Conservation (phyloP, 2,329 filamentous ascomycete genomes). For the Scedosporium boydii region DNA sequence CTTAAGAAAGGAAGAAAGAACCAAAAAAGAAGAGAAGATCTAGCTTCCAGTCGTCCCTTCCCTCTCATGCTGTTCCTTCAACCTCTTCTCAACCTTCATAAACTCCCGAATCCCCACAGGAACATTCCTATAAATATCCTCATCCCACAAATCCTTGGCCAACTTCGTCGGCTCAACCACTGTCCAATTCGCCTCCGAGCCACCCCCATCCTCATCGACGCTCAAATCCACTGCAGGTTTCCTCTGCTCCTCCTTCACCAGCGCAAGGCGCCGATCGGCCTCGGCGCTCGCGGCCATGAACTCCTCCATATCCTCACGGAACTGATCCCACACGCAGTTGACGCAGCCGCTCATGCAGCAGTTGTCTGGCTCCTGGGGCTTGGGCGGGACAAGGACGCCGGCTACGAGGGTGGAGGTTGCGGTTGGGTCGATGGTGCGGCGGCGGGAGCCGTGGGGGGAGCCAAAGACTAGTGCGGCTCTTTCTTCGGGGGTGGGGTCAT, state of each 20-base stretch:
- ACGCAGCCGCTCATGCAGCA: constrained; percentile 99
- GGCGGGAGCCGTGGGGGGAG: constrained; percentile 59
- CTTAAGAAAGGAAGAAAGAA: not conserved
- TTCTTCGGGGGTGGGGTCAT: constrained; percentile 35
- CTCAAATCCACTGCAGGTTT: constrained; percentile 33
- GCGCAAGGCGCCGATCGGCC: constrained; percentile 35
- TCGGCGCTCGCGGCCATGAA: constrained; percentile 61
- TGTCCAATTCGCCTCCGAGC: constrained; percentile 59
- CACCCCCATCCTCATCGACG: constrained; percentile 75
- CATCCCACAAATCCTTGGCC: constrained; percentile 46
- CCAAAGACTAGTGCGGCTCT: constrained; percentile 69
- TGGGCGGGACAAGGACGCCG: constrained; percentile 73
- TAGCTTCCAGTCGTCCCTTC: constrained; percentile 41
- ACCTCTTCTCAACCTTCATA: constrained; percentile 89
- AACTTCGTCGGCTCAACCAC: constrained; percentile 29
- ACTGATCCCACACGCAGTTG: constrained; percentile 93
- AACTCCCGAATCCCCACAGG: constrained; percentile 93
- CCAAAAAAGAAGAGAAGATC: not conserved
- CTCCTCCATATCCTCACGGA: constrained; percentile 83
- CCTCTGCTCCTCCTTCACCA: constrained; percentile 17
- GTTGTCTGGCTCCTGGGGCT: constrained; percentile 85
- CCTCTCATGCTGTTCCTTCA: constrained; percentile 64
- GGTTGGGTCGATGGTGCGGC: constrained; percentile 40
- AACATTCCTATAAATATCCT: constrained; percentile 67
- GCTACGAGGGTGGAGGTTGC: constrained; percentile 57